Evolutionary conservation across 1,284 basidiomycete species (phyloP).

Genomic region (Apiotrichum akiyoshidainum): DNA sequence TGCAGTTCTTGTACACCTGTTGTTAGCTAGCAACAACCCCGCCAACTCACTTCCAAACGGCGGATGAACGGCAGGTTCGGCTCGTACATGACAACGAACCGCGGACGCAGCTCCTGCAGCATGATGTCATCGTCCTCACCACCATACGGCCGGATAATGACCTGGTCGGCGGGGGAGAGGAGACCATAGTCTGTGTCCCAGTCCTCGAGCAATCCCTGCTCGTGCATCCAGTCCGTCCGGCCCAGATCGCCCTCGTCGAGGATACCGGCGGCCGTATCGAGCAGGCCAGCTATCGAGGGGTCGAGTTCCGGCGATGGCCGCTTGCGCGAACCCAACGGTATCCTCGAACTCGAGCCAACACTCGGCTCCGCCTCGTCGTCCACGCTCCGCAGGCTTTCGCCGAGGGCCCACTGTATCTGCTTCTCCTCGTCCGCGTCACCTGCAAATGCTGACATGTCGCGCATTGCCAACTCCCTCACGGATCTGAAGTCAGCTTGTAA

Average conservation of each 20-base stretch:
- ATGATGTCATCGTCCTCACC: constrained; percentile 90
- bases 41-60: constrained; percentile 71
- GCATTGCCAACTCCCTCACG: constrained; percentile 32
- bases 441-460: constrained; percentile 40
- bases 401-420: constrained; percentile 40
- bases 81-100: constrained; percentile 93
- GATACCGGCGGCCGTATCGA: constrained; percentile 35
- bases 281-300: constrained; percentile 2
- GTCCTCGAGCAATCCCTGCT: constrained; percentile 50
- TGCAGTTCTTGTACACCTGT: constrained; percentile 77
- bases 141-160: constrained; percentile 82
- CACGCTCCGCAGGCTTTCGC: constrained; percentile 17
- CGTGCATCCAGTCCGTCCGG: constrained; percentile 22
- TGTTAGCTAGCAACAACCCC: background rate
- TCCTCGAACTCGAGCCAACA: background rate
- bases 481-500: constrained; percentile 23
- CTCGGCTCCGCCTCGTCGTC: background rate
- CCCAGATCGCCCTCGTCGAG: constrained; percentile 44
- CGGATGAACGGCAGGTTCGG: constrained; percentile 90
- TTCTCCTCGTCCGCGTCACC: constrained; percentile 27
- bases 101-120: constrained; percentile 80
- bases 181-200: constrained; percentile 82
- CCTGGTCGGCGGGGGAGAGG: constrained; percentile 71
- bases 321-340: background rate
- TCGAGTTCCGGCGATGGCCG: constrained; percentile 11